phyloP scores from a whole-genome alignment of 257 asterid genomes.

The Fraxinus pennsylvanica region DNA sequence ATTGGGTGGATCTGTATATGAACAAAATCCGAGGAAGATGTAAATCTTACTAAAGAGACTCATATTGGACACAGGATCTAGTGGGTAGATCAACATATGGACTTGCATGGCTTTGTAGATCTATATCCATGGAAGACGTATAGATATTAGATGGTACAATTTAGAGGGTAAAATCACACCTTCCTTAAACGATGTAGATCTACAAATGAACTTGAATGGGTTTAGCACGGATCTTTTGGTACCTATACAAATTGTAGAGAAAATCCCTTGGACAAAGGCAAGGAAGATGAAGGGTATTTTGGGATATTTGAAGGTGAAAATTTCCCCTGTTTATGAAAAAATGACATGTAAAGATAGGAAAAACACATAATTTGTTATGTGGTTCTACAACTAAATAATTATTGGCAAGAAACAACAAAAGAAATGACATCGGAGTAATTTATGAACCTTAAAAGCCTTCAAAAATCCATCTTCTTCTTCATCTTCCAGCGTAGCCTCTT shows the following conservation, averaged over 20 bases:
- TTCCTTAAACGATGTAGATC: neutral
- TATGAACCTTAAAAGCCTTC: slow-evolving; percentile 89
- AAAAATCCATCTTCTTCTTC: slow-evolving; percentile 93
- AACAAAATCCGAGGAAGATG: neutral
- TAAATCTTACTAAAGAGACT: neutral
- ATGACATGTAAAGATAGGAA: neutral
- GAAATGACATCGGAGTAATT: slow-evolving; percentile 4
- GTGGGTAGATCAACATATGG: neutral
- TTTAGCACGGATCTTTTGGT: neutral
- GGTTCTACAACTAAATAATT: neutral
- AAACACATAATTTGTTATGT: neutral
- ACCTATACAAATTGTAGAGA: neutral
- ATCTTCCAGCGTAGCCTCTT: slow-evolving; percentile 74
- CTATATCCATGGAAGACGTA: neutral
- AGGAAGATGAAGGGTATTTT: neutral
- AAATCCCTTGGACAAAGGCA: neutral
- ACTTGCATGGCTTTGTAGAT: neutral
- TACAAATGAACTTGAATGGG: neutral
- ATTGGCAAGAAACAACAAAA: neutral
- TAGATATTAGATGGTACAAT: neutral
- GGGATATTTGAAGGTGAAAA: neutral
- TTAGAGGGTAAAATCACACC: neutral
- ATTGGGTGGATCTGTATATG: neutral
- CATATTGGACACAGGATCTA: neutral
- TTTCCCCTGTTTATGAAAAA: neutral